A percentile compares a stretch with the other conserved stretches of the same genome.
phyloP scores from a whole-genome alignment of 768 basidiomycete genomes.

The Paxillus ammoniavirescens region DNA sequence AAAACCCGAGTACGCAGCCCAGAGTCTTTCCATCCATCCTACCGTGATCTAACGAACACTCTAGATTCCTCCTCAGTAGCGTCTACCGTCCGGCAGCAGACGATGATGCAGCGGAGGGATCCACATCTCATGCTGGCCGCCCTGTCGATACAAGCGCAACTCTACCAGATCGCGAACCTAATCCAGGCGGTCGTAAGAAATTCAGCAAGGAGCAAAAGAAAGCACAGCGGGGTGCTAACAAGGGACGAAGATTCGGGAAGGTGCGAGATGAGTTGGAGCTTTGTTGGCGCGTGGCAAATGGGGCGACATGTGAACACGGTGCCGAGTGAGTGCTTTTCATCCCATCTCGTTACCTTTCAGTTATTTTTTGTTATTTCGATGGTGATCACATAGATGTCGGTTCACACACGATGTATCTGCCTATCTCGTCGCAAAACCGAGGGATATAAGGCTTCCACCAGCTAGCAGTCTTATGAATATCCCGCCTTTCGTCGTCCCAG shows the following conservation, averaged over 20 bases:
- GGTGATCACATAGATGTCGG: constrained; percentile 53
- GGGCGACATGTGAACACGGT: constrained; percentile 68
- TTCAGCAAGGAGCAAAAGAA: constrained; percentile 68
- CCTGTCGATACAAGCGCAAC: constrained; percentile 27
- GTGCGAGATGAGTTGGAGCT: constrained; percentile 78
- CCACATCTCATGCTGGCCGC: constrained; percentile 34
- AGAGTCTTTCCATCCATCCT: not conserved
- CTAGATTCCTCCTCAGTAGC: constrained; percentile 41
- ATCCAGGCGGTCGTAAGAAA: constrained; percentile 35
- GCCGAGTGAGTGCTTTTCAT: constrained; percentile 45
- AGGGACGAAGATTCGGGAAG: constrained; percentile 75
- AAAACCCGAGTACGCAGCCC: constrained; percentile 45
- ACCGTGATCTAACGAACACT: not conserved
- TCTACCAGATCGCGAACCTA: constrained; percentile 31
- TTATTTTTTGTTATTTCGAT: not conserved
- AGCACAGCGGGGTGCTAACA: constrained; percentile 78
- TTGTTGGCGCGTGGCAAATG: constrained; percentile 78
- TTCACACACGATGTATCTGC: constrained; percentile 73
- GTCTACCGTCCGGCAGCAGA: constrained; percentile 34
- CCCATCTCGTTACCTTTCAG: not conserved
- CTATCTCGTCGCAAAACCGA: constrained; percentile 76
- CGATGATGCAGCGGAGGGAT: constrained; percentile 67
- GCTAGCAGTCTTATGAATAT: constrained; percentile 39
- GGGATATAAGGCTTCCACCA: constrained; percentile 64
- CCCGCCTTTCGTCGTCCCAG: constrained; percentile 49